Evolutionary conservation across 257 asterid genomes (phyloP).

Genomic region (Echites panduratus): DNA sequence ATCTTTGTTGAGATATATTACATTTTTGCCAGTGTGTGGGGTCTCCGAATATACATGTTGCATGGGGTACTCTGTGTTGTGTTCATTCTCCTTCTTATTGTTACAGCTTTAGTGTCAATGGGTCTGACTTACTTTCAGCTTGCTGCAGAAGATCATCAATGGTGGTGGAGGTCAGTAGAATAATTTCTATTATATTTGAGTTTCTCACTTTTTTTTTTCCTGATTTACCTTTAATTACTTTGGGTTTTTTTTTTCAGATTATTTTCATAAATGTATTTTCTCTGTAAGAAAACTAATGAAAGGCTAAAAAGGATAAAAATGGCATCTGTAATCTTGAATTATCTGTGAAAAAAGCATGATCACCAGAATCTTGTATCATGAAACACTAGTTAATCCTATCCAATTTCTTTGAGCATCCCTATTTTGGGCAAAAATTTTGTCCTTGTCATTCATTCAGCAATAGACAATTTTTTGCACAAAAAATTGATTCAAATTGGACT

Average conservation of each 20-base stretch:
- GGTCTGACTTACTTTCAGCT: slow-evolving; percentile 30
- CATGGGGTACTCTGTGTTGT: slow-evolving; percentile 19
- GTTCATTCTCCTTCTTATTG: slow-evolving; percentile 20
- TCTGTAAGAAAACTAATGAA: not conserved
- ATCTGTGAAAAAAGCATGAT: not conserved
- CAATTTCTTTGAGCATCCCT: not conserved
- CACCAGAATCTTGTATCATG: not conserved
- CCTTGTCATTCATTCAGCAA: not conserved
- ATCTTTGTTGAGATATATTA: slow-evolving; percentile 22
- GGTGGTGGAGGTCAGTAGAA: slow-evolving; percentile 37
- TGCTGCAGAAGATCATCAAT: slow-evolving; percentile 35
- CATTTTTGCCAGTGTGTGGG: slow-evolving; percentile 27
- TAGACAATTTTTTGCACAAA: not conserved
- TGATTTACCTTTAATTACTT: not conserved
- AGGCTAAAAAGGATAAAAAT: not conserved
- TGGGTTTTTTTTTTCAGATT: too few relatives aligned
- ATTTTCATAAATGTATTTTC: too few relatives aligned
- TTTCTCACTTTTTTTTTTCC: not conserved
- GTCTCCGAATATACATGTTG: slow-evolving; percentile 22
- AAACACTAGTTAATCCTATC: not conserved
- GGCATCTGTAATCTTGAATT: too few relatives aligned
- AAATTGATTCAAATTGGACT: not conserved
- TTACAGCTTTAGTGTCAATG: slow-evolving; percentile 22
- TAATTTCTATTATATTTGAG: not conserved
- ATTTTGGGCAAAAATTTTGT: too few relatives aligned